These are phyloP conservation scores for Asterochloris erici DNA, from an alignment of 139 green algal genomes.

Conservation along the genomic window DNA sequence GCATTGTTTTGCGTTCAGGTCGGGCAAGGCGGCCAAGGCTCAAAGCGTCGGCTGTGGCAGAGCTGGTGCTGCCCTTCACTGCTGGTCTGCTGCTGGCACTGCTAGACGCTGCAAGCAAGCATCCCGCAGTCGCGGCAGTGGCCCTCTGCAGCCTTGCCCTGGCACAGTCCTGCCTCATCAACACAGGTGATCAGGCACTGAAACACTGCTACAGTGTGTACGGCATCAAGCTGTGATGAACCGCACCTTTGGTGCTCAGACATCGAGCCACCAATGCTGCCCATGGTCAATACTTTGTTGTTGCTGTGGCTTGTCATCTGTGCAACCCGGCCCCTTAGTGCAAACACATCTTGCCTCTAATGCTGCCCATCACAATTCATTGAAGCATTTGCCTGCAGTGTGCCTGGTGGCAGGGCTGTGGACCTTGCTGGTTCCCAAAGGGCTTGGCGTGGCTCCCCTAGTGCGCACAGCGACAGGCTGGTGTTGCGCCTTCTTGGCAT, in stretches of 20 bases:
- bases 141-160: constrained; percentile 9
- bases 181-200: background rate
- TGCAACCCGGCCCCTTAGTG: background rate
- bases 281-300: background rate
- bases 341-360: background rate
- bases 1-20: background rate
- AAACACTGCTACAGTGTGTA: background rate
- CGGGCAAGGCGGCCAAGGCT: background rate
- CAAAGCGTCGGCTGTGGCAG: background rate
- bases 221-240: background rate
- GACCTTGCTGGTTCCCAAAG: constrained; percentile 7
- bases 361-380: background rate
- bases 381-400: background rate
- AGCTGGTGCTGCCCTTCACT: constrained; percentile 19
- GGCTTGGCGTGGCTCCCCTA: background rate
- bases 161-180: constrained; percentile 18
- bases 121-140: constrained; percentile 8
- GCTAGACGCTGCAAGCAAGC: constrained; percentile 8
- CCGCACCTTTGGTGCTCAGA: background rate
- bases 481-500: constrained; percentile 6
- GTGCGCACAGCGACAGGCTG: background rate
- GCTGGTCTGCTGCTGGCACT: constrained; percentile 11
- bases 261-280: background rate
- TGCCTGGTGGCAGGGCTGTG: constrained; percentile 25
- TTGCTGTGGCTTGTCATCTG: background rate